These are phyloP conservation scores for Tuber indicum DNA, from an alignment of 495 filamentous ascomycete genomes.

Conservation along the genomic window DNA sequence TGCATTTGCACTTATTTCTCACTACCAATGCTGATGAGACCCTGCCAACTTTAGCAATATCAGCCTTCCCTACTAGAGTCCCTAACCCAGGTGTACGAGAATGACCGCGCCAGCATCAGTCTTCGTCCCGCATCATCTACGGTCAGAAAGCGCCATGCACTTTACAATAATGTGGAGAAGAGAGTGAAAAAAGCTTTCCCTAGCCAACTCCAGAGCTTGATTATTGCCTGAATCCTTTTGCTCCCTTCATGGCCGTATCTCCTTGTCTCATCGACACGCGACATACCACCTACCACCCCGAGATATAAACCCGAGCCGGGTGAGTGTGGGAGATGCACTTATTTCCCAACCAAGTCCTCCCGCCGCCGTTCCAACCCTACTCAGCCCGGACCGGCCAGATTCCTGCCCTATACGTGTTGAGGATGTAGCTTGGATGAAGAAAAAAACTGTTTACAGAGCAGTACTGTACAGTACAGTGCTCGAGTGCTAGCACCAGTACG, in stretches of 20 bases:
- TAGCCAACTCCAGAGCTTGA: background rate
- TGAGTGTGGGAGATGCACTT: background rate
- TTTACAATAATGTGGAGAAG: background rate
- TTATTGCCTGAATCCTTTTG: background rate
- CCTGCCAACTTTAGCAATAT: background rate
- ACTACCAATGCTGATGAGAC: background rate
- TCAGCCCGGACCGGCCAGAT: too few relatives aligned
- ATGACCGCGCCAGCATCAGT: background rate
- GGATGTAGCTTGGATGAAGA: too few relatives aligned
- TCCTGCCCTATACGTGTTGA: too few relatives aligned
- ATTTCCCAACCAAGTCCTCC: background rate
- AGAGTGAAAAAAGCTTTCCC: background rate
- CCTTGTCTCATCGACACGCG: background rate
- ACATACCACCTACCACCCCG: background rate
- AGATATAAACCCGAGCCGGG: background rate
- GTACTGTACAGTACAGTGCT: too few relatives aligned
- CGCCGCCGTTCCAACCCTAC: background rate
- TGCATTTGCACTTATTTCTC: background rate
- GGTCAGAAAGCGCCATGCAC: background rate
- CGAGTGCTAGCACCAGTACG: too few relatives aligned
- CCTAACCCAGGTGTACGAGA: background rate
- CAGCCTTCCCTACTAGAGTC: background rate
- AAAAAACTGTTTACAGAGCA: too few relatives aligned
- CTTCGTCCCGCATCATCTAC: background rate
- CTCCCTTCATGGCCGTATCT: too few relatives aligned